A percentile compares a stretch with the other conserved stretches of the same genome.
Evolutionary conservation across 257 asterid genomes (phyloP).

Genomic region (Paraleonurus japonicus): DNA sequence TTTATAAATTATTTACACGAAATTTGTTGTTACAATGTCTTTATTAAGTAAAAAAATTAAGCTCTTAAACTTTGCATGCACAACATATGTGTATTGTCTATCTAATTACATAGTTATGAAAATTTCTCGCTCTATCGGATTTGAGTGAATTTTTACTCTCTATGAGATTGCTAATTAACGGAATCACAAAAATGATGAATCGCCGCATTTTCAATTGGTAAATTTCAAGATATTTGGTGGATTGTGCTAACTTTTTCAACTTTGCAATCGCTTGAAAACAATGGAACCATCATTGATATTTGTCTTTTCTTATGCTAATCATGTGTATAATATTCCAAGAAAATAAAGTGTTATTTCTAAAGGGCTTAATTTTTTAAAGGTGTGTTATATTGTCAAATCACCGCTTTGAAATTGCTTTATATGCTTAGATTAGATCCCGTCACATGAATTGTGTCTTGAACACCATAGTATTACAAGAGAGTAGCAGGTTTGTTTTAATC

Average conservation of each 20-base stretch:
- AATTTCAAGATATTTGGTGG: background rate
- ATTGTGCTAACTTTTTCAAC: too few species aligned
- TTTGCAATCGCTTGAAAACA: background rate
- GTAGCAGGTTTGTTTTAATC: constrained; percentile 64
- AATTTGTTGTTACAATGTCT: too few species aligned
- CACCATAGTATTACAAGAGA: constrained; percentile 79
- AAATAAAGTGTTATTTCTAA: too few species aligned
- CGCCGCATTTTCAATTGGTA: background rate
- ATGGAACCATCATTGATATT: background rate
- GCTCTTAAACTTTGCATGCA: too few species aligned
- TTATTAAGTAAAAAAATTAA: too few species aligned
- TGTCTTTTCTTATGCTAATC: background rate
- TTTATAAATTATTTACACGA: too few species aligned
- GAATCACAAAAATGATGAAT: constrained; percentile 1
- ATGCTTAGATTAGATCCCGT: background rate
- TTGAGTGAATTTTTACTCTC: too few species aligned
- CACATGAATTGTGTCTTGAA: constrained; percentile 74
- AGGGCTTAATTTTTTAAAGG: too few species aligned
- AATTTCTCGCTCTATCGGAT: background rate
- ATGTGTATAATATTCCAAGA: too few species aligned
- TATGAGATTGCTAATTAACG: background rate
- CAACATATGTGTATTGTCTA: too few species aligned
- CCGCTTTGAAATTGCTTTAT: background rate
- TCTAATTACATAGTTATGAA: too few species aligned
- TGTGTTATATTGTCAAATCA: too few species aligned